Evolutionary conservation across 176 grass and related monocot genomes (phyloP), one percentile per base, ranked within the genome.

Genomic region (Hordeum marinum): DNA sequence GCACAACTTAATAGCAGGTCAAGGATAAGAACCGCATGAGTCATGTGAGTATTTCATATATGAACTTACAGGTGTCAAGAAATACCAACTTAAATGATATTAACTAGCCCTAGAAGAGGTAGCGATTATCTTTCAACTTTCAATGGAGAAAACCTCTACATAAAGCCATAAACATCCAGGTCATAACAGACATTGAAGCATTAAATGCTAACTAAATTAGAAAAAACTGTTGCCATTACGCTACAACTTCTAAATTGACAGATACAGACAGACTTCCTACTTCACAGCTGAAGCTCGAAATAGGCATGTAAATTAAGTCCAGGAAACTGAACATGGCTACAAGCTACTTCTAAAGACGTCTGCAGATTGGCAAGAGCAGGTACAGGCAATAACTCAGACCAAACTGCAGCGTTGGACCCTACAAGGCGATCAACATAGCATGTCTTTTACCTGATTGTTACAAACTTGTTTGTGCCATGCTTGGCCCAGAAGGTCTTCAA

Each of bases 401-500:
- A 65, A 80, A 71, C 45, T 75, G 76, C 54, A 69, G 15, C 15
- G 42, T 36, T 82, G 63, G 67, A 76, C 45, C 84, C 80, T 84
- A 87, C 76, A 84, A 67, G 43, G 70, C 11, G 10, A 57, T 62
- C 57, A 63, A 60, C 87, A 89, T 21, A 63, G n/a, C 79, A 72
- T 45, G 41, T 25, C 25, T n/a, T 79, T 91, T 91, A 97, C 87
- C 88, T 94, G 52, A 97, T 97, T 15, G 90, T 91, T 64, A 94
- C 92, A 85, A 97, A 97, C 80, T 94, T 94, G 85, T 97, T 97
- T 1, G 92, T 94, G 11, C 92, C 95, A 84, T 97, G 92, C 87
- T 97, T 97, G 32, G 95, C 90, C 95, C 95, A 97, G 75, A 94
- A 94, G 1, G 87, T 90, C 85, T 86, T 93, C 82, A 94, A 87